Evolutionary conservation across 164 flowering plant species (phyloP), one percentile per base, ranked within the genome.

Genomic region (Warburgia ugandensis): DNA sequence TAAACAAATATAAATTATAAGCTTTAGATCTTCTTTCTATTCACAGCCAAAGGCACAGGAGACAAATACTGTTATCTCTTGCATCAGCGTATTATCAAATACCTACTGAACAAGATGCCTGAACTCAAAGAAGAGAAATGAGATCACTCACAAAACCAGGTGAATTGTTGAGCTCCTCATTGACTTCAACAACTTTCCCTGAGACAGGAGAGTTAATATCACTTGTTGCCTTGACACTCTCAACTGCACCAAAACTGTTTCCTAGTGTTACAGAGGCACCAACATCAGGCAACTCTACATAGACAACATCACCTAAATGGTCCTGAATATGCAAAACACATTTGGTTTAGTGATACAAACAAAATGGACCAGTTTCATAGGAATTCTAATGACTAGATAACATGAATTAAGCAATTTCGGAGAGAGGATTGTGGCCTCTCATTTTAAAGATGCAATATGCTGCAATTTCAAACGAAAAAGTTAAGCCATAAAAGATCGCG

Each of bases 151-250:
- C 92, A 80, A 86, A 58, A 54, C 85, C 95, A 2, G 96, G 98
- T 10, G 94, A 73, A 42, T 29, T 53, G 68, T 5, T 70, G 44
- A 92, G 89, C 55, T 80, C 72, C 28, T 61, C 76, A 56, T 92
- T 92, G 45, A 91, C 84, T 61, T 83, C 86, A 47, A 75, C 71
- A 6, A 92, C 90, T 66, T 80, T 77, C 26, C 98, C 98, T 22
- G 98, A 85, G 45, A 92, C 70, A 40, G 98, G 96, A 58, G 95
- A 85, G 66, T 83, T 68, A 6, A 92, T 52, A 45, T 92, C 98
- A 58, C 96, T 88, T 1, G 98, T 83, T 12, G 98, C 95, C 67
- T 92, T 92, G 36, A 88, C 98, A 71, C 96, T 88, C 67, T 88
- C 95, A 32, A 92, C 98, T 9, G 98, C 95, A 56, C 98, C 98